Percentiles rank a stretch among this genome's conserved stretches.
These are phyloP conservation scores for Pythium monospermum DNA, from an alignment of 352 stramenopile genomes.

Conservation along the genomic window DNA sequence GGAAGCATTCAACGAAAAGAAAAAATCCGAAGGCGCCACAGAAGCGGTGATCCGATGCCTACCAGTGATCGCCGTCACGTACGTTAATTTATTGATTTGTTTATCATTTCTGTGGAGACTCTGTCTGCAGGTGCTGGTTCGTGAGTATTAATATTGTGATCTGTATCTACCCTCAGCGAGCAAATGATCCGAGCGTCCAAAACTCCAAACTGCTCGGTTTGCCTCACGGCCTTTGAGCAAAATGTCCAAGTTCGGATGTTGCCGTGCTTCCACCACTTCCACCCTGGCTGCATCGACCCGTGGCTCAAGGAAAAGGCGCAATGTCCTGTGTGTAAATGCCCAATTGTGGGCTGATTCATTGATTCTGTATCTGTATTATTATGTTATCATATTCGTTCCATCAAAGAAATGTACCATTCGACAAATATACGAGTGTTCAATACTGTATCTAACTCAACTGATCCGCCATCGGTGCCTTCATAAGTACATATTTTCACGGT, in stretches of 20 bases:
- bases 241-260: conserved; percentile 48
- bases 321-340: conserved; percentile 80
- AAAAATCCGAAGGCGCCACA: conserved; percentile 40
- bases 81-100: conserved; percentile 29
- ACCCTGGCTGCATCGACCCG: conserved; percentile 65
- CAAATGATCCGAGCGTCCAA: conserved; percentile 54
- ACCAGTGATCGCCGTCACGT: conserved; percentile 57
- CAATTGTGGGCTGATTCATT: conserved; percentile 51
- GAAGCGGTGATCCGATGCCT: conserved; percentile 55
- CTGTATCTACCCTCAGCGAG: conserved; percentile 28
- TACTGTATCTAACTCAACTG: too few relatives aligned
- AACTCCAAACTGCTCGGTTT: conserved; percentile 56
- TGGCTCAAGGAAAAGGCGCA: conserved; percentile 68
- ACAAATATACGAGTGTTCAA: too few relatives aligned
- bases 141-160: too few relatives aligned
- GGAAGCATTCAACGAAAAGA: conserved; percentile 52
- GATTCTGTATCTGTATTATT: too few relatives aligned
- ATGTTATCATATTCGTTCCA: too few relatives aligned
- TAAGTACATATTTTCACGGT: too few relatives aligned
- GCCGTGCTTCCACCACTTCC: conserved; percentile 79
- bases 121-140: too few relatives aligned
- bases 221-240: conserved; percentile 46
- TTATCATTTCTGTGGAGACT: too few relatives aligned
- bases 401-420: too few relatives aligned
- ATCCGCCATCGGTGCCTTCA: too few relatives aligned